Evolutionary conservation across 768 basidiomycete species (phyloP), one percentile per base, ranked within the genome.

Genomic region (Leucosporidium creatinivorum): DNA sequence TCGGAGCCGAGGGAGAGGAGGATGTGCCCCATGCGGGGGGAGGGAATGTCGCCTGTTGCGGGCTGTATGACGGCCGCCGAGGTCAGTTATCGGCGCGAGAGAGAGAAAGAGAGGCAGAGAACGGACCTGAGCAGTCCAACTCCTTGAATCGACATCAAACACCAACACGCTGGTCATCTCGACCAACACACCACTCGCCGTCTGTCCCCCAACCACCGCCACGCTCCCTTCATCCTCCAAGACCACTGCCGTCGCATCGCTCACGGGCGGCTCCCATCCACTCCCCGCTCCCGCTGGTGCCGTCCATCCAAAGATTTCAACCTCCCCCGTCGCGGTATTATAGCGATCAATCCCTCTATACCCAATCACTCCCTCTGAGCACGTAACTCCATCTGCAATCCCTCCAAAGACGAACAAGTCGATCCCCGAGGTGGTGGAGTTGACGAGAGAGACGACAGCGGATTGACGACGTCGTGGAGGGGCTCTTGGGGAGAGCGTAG

Each of bases 381-480:
- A 73, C 19, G 74, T 73, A 30, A 57, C 70, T 18, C 56, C 28
- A 25, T 75, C 74, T 4, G 74, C 73, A 44, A 75, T 74, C 21
- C 74, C 74, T 1, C 70, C 74, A 21, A 72, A 63, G 15, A 75
- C 71, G 62, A 61, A 74, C 1, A 75, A 13, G 51, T 68, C 66
- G 25, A 58, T 62, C 10, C 62, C 67, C 28, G 57, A 54, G 18
- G 72, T 69, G 33, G 67, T 49, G 26, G 39, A 18, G 44, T 73
- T 68, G 4, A 5, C 1, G 13, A 74, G 52, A 5, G 66, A 21
- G 19, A 75, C 58, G 9, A 66, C 61, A 8, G 56, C 52, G 7
- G 69, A 69, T 61, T 75, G 74, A 23, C 74, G 30, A 25, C 74
- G 23, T 3, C 74, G 18, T 9, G 74, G 73, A 3, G 74, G 73